Conservation (phyloP, 1,139 yeast species). For the Casaregolazyma suthepensis region DNA sequence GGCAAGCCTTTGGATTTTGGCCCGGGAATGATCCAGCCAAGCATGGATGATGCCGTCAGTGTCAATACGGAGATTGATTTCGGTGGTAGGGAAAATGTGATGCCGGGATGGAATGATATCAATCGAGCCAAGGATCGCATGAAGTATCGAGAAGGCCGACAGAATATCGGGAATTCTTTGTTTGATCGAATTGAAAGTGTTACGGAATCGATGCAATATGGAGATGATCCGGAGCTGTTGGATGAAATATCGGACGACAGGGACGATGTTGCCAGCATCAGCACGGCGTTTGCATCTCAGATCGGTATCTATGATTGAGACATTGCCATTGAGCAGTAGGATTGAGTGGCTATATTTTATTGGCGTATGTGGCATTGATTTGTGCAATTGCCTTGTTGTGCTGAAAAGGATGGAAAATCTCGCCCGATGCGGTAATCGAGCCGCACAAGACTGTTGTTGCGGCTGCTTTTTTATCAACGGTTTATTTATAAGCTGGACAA, state of each 20-base stretch:
- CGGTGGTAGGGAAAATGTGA: not conserved
- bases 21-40: not conserved
- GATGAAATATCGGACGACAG: slow-evolving; percentile 28
- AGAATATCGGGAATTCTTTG: slow-evolving; percentile 2
- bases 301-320: slow-evolving; percentile 27
- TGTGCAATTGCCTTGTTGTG: not conserved
- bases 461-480: not conserved
- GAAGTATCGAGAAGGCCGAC: not conserved
- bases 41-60: not conserved
- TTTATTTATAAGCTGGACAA: not conserved
- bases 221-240: slow-evolving; percentile 26
- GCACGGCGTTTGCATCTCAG: slow-evolving; percentile 44
- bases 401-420: not conserved
- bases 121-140: not conserved
- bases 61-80: not conserved
- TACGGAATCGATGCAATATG: slow-evolving; percentile 17
- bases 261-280: slow-evolving; percentile 45
- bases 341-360: not conserved
- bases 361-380: not conserved
- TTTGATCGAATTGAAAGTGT: slow-evolving; percentile 6
- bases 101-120: slow-evolving; percentile 4
- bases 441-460: not conserved
- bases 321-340: no score
- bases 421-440: not conserved
- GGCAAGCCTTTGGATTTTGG: not conserved